Conservation (phyloP, 1,139 yeast species). For the Hemisphaericaspora lyxosophila region DNA sequence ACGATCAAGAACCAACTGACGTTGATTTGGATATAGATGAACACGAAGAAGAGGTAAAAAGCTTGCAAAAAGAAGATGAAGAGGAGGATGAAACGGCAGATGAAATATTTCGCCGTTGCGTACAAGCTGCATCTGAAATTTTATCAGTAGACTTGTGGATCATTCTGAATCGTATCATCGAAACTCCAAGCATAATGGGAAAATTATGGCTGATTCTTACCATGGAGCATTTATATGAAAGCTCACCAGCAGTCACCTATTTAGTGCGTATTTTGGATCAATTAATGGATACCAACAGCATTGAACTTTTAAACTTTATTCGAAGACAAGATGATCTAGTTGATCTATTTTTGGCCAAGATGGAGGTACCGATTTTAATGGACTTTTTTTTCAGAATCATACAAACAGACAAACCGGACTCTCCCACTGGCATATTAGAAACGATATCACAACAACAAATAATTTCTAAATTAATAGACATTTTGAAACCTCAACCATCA, state of each 20-base stretch:
- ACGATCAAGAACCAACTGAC: conserved; percentile 9
- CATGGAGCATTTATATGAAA: conserved; percentile 39
- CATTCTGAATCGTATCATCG: conserved; percentile 45
- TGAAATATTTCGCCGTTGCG: conserved; percentile 40
- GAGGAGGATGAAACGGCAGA: conserved; percentile 27
- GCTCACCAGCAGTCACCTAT: conserved; percentile 42
- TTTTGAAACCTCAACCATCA: conserved; percentile 46
- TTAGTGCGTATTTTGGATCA: conserved; percentile 46
- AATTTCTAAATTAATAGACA: conserved; percentile 51
- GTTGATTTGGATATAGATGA: conserved; percentile 10
- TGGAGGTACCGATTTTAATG: conserved; percentile 59
- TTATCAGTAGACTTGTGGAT: conserved; percentile 47
- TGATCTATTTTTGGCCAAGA: conserved; percentile 52
- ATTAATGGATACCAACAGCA: conserved; percentile 47
- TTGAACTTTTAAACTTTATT: conserved; percentile 53
- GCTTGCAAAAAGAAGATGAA: conserved; percentile 13
- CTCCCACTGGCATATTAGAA: conserved; percentile 62
- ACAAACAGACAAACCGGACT: conserved; percentile 64
- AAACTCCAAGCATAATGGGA: conserved; percentile 41
- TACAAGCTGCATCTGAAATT: conserved; percentile 45
- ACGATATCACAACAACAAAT: conserved; percentile 50
- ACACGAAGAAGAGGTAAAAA: conserved; percentile 16
- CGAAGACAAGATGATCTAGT: conserved; percentile 52
- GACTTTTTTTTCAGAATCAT: conserved; percentile 58
- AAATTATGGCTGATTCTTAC: conserved; percentile 45